Percentiles rank a stretch among this genome's conserved stretches.
phyloP scores from a whole-genome alignment of 345 rosid genomes.

The Salix exigua region DNA sequence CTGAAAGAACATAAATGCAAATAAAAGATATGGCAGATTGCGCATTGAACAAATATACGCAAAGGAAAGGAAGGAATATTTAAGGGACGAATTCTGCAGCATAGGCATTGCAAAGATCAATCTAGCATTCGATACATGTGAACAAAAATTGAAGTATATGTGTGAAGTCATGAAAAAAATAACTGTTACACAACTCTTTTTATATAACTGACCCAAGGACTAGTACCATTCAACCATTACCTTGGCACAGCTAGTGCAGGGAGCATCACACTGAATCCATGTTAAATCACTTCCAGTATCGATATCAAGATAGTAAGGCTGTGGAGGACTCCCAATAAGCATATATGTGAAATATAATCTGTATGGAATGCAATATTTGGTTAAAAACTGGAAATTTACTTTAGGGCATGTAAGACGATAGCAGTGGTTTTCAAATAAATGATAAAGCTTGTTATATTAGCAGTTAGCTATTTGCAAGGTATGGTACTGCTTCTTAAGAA shows the following conservation, averaged over 20 bases:
- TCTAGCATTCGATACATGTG: too few relatives aligned
- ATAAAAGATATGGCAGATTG: too few relatives aligned
- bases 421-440: not conserved
- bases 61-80: too few relatives aligned
- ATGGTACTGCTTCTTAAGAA: too few relatives aligned
- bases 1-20: too few relatives aligned
- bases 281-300: conserved; percentile 96
- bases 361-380: conserved; percentile 7
- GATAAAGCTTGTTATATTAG: not conserved
- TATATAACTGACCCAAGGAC: not conserved
- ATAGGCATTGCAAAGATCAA: too few relatives aligned
- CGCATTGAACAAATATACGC: too few relatives aligned
- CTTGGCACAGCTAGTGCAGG: conserved; percentile 90
- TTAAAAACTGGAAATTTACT: not conserved
- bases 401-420: not conserved
- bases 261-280: conserved; percentile 97
- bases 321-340: conserved; percentile 65
- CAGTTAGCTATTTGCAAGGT: too few relatives aligned
- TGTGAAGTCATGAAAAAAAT: not conserved
- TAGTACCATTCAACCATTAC: conserved; percentile 28
- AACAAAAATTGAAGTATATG: not conserved
- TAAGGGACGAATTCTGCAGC: too few relatives aligned
- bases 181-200: not conserved
- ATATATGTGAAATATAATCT: conserved; percentile 75
- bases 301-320: conserved; percentile 67